Evolutionary conservation across 2,329 filamentous ascomycete species (phyloP).

Genomic region (Verticillium dahliae): DNA sequence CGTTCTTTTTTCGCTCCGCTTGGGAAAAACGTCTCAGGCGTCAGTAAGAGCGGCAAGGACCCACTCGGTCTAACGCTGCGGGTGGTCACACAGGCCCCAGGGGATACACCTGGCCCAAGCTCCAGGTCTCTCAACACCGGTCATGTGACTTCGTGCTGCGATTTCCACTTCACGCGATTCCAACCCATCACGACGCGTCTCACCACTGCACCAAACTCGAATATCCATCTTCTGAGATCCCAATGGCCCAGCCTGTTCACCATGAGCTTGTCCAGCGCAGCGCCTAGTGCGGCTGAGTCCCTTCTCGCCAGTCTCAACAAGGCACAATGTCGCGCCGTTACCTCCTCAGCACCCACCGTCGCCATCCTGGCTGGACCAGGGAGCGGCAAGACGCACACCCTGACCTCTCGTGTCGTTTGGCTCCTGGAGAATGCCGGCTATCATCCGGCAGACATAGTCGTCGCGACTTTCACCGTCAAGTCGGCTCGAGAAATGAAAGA

Average conservation of each 20-base stretch:
- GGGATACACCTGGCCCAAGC: too few relatives aligned
- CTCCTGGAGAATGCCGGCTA: conserved; percentile 67
- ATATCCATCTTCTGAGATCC: neutral
- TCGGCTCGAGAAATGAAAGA: conserved; percentile 90
- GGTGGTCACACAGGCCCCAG: too few relatives aligned
- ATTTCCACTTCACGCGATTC: neutral
- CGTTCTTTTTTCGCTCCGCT: too few relatives aligned
- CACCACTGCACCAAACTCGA: neutral
- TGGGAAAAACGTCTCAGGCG: too few relatives aligned
- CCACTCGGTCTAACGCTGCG: too few relatives aligned
- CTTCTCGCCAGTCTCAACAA: conserved; percentile 45
- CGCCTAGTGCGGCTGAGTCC: conserved; percentile 12
- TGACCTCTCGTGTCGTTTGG: conserved; percentile 88
- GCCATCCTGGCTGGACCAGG: conserved; percentile 63
- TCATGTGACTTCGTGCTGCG: conserved; percentile 8
- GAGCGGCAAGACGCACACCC: conserved; percentile 88
- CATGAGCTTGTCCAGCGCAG: conserved; percentile 10
- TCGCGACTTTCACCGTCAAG: conserved; percentile 96
- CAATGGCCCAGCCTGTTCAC: conserved; percentile 2
- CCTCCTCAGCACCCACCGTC: conserved; percentile 45
- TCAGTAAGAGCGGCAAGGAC: too few relatives aligned
- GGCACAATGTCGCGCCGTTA: conserved; percentile 50
- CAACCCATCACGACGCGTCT: conserved; percentile 5
- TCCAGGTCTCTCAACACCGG: neutral
- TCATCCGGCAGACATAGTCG: conserved; percentile 80